These are phyloP conservation scores for Colletotrichum neosansevieriae DNA, from an alignment of 2,329 filamentous ascomycete genomes.

Conservation along the genomic window DNA sequence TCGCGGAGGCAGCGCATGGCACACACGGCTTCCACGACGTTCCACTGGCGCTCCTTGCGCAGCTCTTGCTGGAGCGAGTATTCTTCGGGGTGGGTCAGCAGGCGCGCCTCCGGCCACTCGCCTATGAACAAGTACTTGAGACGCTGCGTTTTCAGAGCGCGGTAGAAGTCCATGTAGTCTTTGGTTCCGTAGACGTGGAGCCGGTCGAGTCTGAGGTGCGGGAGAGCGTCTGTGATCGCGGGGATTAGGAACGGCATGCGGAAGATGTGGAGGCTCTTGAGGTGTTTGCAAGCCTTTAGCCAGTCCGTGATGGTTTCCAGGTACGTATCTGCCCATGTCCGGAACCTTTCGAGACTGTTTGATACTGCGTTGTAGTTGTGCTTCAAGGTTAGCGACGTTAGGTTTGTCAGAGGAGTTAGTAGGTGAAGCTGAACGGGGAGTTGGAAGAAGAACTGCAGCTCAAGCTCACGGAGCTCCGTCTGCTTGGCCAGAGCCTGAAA, in stretches of 20 bases:
- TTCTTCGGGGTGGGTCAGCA: not conserved
- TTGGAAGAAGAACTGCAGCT: not conserved
- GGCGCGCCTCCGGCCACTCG: not conserved
- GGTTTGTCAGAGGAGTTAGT: not conserved
- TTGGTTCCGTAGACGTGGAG: conserved; percentile 9
- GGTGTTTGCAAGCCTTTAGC: not conserved
- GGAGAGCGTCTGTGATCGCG: conserved; percentile 19
- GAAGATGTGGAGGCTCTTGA: conserved; percentile 19
- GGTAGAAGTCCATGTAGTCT: not conserved
- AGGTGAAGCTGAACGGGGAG: not conserved
- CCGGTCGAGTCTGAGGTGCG: conserved; percentile 1
- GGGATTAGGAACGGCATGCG: conserved; percentile 15
- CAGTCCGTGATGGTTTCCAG: not conserved
- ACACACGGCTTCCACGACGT: conserved; percentile 15
- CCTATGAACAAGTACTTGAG: conserved; percentile 13
- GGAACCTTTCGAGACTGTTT: not conserved
- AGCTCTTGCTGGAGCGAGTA: too few species aligned
- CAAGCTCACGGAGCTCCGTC: not conserved
- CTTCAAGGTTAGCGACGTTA: conserved; percentile 17
- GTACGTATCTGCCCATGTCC: not conserved
- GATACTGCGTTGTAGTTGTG: not conserved
- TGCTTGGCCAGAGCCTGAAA: not conserved
- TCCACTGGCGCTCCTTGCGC: not conserved
- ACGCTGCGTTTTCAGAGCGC: not conserved
- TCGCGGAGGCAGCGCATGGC: conserved; percentile 28